Evolutionary conservation across 1,139 yeast genomes (phyloP).

Genomic region (Suhomyces panamericanus): DNA sequence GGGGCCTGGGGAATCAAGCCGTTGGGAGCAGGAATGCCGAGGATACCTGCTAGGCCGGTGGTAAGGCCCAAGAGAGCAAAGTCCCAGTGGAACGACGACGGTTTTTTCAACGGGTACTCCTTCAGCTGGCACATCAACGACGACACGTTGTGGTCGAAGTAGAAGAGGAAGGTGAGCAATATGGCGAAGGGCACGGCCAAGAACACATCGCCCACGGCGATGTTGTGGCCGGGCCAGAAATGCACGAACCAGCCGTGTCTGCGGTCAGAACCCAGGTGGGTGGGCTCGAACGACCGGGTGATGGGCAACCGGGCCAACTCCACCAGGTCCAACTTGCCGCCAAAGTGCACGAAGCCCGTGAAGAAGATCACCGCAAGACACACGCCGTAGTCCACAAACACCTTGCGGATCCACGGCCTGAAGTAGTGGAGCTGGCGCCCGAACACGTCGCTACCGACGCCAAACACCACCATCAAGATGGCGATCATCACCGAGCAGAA

Average conservation of each 20-base stretch:
- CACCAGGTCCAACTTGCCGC: constrained; percentile 60
- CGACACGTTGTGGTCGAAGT: constrained; percentile 94
- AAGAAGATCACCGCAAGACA: constrained; percentile 83
- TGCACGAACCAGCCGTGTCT: constrained; percentile 73
- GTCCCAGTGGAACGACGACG: constrained; percentile 93
- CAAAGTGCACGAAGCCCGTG: constrained; percentile 89
- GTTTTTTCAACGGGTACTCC: constrained; percentile 78
- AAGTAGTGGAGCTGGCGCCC: constrained; percentile 64
- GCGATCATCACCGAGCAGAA: constrained; percentile 77
- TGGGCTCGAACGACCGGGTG: constrained; percentile 76
- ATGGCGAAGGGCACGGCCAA: constrained; percentile 92
- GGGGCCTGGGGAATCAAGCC: constrained; percentile 98
- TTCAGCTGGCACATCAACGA: constrained; percentile 87
- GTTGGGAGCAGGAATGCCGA: constrained; percentile 95
- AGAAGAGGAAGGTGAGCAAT: constrained; percentile 76
- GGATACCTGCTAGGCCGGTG: constrained; percentile 80
- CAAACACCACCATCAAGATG: constrained; percentile 70
- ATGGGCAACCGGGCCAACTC: constrained; percentile 65
- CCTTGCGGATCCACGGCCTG: constrained; percentile 58
- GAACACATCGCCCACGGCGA: constrained; percentile 73
- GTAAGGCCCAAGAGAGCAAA: constrained; percentile 79
- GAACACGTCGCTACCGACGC: constrained; percentile 61
- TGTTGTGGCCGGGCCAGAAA: constrained; percentile 64
- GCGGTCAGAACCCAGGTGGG: constrained; percentile 41
- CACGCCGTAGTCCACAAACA: constrained; percentile 82